Base-by-base conservation (phyloP, 768 basidiomycete species). In the Boletus edulis region DNA sequence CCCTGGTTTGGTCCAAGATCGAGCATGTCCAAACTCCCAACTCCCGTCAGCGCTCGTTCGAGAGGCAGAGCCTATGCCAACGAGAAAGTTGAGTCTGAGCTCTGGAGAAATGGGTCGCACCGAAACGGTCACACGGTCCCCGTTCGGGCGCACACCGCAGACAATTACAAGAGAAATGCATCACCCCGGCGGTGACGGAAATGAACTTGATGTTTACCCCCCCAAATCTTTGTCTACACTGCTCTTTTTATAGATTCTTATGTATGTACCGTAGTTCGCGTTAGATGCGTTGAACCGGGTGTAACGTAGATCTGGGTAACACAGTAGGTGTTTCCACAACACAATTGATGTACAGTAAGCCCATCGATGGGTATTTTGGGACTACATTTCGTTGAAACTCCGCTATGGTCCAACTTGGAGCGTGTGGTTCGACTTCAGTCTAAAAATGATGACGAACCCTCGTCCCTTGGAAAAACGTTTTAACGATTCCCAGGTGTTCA, bases 1-100 rank as follows among this genome's bases (percentile, higher is more conserved):
- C 82, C 86, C 49, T 89, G 87, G 88, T 88, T 89, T 71, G 77
- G 79, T 38, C 73, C 78, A 54, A 73, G 58, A 39, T 61, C 65
- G 12, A 59, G 18, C 12, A 62, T 70, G 62, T 64, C 72, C 50
- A 76, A 77, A 57, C 71, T 80, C 47, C 78, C 79, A 0, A 64
- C 67, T 11, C 79, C 79, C 18, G 72, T 75, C 44, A 73, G 70
- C 40, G 50, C 69, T 47, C 75, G 73, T 41, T 69, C 75, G 35
- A 67, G 68, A 59, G 72, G 70, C 60, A 69, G 70, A 57, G 31
- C 69, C 62, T 54, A 62, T 52, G 11, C 52, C 22, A 49, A 50
- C 48, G 70, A 71, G 62, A 74, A 74, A 61, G 59, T 34, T 4
- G 63, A 60, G 32, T 35, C 67, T 14, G 62, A 57, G 41, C 63